A percentile compares a stretch with the other conserved stretches of the same genome.
Evolutionary conservation across 169 alveolate genomes (phyloP).

Genomic region (Theileria annulata): DNA sequence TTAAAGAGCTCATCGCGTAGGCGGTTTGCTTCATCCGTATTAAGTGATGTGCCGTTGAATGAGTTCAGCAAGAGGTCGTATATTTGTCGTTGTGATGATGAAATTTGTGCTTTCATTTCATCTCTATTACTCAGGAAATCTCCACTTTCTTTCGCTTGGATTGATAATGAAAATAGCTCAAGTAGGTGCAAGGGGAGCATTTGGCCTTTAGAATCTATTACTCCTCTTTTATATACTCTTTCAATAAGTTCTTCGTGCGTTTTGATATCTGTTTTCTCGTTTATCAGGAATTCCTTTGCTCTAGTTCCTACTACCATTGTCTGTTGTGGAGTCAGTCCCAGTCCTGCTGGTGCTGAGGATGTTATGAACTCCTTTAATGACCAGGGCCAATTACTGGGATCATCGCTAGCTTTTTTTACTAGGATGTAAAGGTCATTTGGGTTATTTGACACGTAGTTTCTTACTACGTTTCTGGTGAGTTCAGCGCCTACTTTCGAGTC

Average conservation of each 20-base stretch:
- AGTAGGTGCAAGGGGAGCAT: conserved; percentile 80
- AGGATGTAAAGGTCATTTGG: conserved; percentile 86
- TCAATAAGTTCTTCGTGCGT: conserved; percentile 80
- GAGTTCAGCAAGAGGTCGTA: conserved; percentile 67
- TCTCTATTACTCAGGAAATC: conserved; percentile 76
- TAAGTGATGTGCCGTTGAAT: conserved; percentile 40
- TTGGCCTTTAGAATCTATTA: conserved; percentile 74
- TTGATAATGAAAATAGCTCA: conserved; percentile 81
- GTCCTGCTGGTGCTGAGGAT: conserved; percentile 78
- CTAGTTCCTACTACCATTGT: conserved; percentile 87
- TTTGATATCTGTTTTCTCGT: conserved; percentile 78
- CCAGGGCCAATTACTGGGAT: conserved; percentile 91
- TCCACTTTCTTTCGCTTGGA: conserved; percentile 80
- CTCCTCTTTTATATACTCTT: conserved; percentile 75
- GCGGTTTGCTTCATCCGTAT: conserved; percentile 64
- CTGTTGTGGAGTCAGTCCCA: conserved; percentile 84
- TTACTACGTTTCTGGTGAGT: conserved; percentile 82
- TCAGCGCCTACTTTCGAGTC: conserved; percentile 87
- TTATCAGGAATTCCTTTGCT: conserved; percentile 79
- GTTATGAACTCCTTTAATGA: conserved; percentile 80
- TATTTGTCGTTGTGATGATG: conserved; percentile 71
- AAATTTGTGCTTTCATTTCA: conserved; percentile 79
- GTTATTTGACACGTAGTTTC: conserved; percentile 81
- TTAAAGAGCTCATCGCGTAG: conserved; percentile 68
- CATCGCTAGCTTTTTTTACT: conserved; percentile 87